Evolutionary conservation across 306 rosid species (phyloP).

Genomic region (Cyamopsis tetragonoloba): DNA sequence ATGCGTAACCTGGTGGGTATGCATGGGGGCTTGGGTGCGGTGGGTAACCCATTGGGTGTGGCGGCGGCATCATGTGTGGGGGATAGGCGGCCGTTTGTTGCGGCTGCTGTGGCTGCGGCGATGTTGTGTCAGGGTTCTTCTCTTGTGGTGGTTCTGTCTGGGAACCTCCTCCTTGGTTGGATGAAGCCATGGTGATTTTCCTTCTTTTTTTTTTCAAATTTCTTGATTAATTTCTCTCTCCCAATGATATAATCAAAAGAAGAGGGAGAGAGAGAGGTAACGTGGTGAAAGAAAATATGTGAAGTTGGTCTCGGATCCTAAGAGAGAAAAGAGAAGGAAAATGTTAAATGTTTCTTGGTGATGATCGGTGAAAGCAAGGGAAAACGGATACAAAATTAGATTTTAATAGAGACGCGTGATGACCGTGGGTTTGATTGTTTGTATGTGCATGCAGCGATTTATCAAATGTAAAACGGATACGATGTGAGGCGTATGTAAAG

Average conservation of each 20-base stretch:
- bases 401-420: background rate
- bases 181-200: background rate
- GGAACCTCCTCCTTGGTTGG: background rate
- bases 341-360: background rate
- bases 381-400: background rate
- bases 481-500: too few species aligned
- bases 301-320: background rate
- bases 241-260: background rate
- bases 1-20: background rate
- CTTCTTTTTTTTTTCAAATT: background rate
- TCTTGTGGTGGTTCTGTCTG: background rate
- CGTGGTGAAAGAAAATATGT: background rate
- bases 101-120: background rate
- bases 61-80: background rate
- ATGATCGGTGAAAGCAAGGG: background rate
- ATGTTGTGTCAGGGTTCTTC: background rate
- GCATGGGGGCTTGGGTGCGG: background rate
- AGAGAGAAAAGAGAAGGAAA: background rate
- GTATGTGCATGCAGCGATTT: too few species aligned
- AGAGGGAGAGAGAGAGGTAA: background rate
- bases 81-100: background rate
- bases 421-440: background rate
- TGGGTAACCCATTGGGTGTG: background rate
- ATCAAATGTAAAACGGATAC: too few species aligned
- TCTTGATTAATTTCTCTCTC: background rate